Evolutionary conservation across 139 green algal genomes (phyloP).

Genomic region (Chlamydomonas applanata): DNA sequence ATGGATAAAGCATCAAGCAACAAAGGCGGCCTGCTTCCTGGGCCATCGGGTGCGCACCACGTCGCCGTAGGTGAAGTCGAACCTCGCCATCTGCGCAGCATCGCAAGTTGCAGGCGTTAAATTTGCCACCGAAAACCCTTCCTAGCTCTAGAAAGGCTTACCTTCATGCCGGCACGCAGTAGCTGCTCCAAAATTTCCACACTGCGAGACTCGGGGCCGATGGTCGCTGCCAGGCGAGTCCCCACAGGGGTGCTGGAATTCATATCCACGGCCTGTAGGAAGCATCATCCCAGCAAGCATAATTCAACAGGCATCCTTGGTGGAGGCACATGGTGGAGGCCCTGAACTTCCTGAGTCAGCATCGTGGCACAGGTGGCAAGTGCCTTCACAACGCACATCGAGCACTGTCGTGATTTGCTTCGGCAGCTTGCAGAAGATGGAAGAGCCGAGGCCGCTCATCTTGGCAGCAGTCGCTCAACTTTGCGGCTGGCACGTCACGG

Average conservation of each 20-base stretch:
- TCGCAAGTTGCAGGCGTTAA: constrained; percentile 11
- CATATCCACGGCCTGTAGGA: no score
- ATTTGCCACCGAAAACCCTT: background rate
- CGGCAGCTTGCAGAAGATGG: constrained; percentile 5
- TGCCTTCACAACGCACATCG: background rate
- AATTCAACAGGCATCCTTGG: no score
- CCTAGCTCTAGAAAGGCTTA: constrained; percentile 22
- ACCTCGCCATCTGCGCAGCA: constrained; percentile 46
- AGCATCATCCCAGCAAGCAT: no score
- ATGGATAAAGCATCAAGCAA: background rate
- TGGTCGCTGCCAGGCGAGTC: constrained; percentile 65
- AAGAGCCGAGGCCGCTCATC: background rate
- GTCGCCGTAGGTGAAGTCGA: constrained; percentile 53
- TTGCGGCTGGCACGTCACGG: no score
- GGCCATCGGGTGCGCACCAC: constrained; percentile 36
- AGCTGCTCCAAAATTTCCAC: constrained; percentile 63
- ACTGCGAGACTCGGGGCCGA: constrained; percentile 68
- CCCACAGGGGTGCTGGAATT: background rate
- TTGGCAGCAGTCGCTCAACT: no score
- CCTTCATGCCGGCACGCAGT: constrained; percentile 70
- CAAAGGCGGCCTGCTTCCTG: no score
- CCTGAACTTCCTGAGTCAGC: no score
- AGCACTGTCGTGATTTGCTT: background rate
- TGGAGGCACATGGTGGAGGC: background rate
- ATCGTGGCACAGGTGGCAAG: no score